Evolutionary conservation across 257 asterid genomes (phyloP).

Genomic region (Fraxinus pennsylvanica): DNA sequence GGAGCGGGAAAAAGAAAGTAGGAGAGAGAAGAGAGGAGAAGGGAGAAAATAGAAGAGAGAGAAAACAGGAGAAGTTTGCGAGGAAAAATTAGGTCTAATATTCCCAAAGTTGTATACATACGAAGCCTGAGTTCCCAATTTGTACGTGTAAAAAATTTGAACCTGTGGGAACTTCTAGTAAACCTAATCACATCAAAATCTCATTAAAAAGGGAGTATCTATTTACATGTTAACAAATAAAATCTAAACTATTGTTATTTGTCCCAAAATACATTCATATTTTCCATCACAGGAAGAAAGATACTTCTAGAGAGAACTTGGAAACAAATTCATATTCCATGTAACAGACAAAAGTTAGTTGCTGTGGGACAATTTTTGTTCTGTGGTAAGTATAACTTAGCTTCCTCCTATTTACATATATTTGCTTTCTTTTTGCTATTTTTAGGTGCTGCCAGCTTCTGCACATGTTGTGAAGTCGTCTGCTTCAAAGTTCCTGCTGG

Average conservation of each 20-base stretch:
- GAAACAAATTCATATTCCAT: background rate
- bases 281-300: background rate
- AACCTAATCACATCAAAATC: background rate
- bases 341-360: background rate
- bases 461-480: constrained; percentile 63
- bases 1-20: background rate
- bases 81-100: background rate
- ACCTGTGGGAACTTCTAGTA: background rate
- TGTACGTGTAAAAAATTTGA: background rate
- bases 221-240: background rate
- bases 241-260: background rate
- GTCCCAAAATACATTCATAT: background rate
- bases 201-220: background rate
- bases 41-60: background rate
- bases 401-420: background rate
- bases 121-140: background rate
- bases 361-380: background rate
- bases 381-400: background rate
- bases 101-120: background rate
- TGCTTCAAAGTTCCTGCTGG: constrained; percentile 76
- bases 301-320: background rate
- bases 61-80: background rate
- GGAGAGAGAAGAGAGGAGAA: background rate
- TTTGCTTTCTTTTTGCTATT: constrained; percentile 1
- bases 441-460: constrained; percentile 78